phyloP scores from a whole-genome alignment of 1,284 basidiomycete genomes.

The Rhodotorula sp. region DNA sequence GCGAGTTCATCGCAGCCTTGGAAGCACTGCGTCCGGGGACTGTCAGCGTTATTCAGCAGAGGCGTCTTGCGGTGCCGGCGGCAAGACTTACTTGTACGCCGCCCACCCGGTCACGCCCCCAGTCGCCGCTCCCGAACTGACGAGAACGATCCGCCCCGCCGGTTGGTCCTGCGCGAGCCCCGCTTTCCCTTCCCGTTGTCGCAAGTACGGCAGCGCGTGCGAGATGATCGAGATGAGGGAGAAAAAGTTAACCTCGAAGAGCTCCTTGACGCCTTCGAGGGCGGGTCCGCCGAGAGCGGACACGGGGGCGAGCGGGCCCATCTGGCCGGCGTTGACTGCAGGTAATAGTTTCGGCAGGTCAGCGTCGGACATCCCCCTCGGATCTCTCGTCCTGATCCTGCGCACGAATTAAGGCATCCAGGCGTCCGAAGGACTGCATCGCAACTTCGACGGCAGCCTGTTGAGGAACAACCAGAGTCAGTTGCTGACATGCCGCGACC shows the following conservation, averaged over 20 bases:
- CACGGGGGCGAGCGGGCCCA: constrained; percentile 54
- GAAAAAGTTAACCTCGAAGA: constrained; percentile 78
- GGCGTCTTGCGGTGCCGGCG: not conserved
- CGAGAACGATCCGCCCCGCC: constrained; percentile 67
- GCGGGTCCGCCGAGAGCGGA: constrained; percentile 45
- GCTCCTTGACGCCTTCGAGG: constrained; percentile 34
- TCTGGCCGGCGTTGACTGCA: constrained; percentile 70
- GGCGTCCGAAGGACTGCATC: constrained; percentile 56
- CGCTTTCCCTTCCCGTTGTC: constrained; percentile 47
- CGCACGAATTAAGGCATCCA: constrained; percentile 67
- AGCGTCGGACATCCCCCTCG: not conserved
- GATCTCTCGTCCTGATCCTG: too few relatives aligned
- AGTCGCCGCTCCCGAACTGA: constrained; percentile 76
- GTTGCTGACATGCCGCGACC: too few relatives aligned
- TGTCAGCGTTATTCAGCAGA: not conserved
- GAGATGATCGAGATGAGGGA: constrained; percentile 69
- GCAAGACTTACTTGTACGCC: constrained; percentile 57
- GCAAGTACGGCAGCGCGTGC: constrained; percentile 64
- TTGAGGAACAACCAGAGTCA: not conserved
- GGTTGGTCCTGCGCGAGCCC: constrained; percentile 37
- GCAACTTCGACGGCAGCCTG: constrained; percentile 57
- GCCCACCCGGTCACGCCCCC: constrained; percentile 69
- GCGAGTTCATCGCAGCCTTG: constrained; percentile 76
- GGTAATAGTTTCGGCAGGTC: constrained; percentile 47
- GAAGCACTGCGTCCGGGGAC: constrained; percentile 35